These are phyloP conservation scores for Lentinula novae-zelandiae DNA, from an alignment of 1,284 basidiomycete species.

Conservation along the genomic window DNA sequence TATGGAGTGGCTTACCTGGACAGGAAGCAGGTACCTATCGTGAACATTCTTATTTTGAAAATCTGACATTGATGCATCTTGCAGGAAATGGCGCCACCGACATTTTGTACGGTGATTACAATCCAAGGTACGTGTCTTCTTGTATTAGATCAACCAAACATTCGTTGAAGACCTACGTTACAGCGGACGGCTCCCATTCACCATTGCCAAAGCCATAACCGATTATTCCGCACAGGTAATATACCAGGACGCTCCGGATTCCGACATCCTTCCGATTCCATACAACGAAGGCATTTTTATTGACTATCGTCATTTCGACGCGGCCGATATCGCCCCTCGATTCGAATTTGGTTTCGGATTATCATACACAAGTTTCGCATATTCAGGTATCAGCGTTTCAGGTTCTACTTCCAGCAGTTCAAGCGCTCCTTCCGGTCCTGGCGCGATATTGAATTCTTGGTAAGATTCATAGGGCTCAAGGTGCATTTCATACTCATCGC, in stretches of 20 bases:
- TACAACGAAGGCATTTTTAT: constrained; percentile 56
- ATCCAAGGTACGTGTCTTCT: constrained; percentile 53
- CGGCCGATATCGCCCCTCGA: constrained; percentile 51
- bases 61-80: neutral
- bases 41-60: neutral
- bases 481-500: neutral
- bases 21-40: constrained; percentile 58
- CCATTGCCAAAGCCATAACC: constrained; percentile 51
- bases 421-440: constrained; percentile 34
- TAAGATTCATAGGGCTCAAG: constrained; percentile 18
- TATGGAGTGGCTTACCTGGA: constrained; percentile 60
- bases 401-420: constrained; percentile 35
- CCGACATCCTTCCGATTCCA: constrained; percentile 30
- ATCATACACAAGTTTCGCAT: constrained; percentile 64
- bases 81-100: constrained; percentile 60
- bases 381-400: constrained; percentile 39
- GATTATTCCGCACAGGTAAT: constrained; percentile 55
- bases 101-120: constrained; percentile 58
- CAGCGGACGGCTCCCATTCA: constrained; percentile 54
- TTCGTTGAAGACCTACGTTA: constrained; percentile 6
- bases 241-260: constrained; percentile 23
- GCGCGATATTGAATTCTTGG: constrained; percentile 46
- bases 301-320: constrained; percentile 66
- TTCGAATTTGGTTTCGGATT: constrained; percentile 72
- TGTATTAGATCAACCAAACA: neutral